Evolutionary conservation across 805 yeast genomes (phyloP).

Genomic region (Yarrowia sp.): DNA sequence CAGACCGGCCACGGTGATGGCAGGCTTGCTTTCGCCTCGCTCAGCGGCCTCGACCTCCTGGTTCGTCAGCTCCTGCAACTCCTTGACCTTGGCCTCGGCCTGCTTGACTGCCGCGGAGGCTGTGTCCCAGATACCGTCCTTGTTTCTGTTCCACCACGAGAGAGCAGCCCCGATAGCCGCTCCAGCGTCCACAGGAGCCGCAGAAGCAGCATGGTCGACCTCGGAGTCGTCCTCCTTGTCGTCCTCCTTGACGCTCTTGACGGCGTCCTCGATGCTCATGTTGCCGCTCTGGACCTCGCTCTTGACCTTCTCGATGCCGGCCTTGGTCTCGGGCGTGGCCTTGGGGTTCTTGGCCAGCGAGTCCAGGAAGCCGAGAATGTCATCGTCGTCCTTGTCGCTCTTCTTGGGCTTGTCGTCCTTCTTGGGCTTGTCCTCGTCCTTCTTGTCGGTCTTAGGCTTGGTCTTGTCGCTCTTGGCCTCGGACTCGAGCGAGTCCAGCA

Average conservation of each 20-base stretch:
- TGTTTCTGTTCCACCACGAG: constrained; percentile 42
- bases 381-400: constrained; percentile 38
- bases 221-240: background rate
- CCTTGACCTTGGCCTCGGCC: constrained; percentile 44
- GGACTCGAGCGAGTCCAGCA: constrained; percentile 42
- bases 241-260: constrained; percentile 11
- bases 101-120: constrained; percentile 43
- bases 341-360: constrained; percentile 38
- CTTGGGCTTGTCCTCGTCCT: background rate
- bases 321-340: constrained; percentile 21
- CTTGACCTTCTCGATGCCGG: constrained; percentile 9
- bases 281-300: constrained; percentile 23
- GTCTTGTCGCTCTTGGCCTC: constrained; percentile 31
- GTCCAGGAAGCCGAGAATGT: constrained; percentile 45
- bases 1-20: constrained; percentile 31
- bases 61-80: constrained; percentile 35
- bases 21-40: constrained; percentile 23
- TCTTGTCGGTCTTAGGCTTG: background rate
- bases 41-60: constrained; percentile 35
- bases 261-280: constrained; percentile 3
- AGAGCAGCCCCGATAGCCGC: constrained; percentile 39
- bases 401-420: background rate
- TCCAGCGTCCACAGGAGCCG: constrained; percentile 2
- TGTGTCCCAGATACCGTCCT: constrained; percentile 45
- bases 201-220: background rate